Base-by-base conservation (phyloP, 2,329 filamentous ascomycete species). In the Fusarium illudens region DNA sequence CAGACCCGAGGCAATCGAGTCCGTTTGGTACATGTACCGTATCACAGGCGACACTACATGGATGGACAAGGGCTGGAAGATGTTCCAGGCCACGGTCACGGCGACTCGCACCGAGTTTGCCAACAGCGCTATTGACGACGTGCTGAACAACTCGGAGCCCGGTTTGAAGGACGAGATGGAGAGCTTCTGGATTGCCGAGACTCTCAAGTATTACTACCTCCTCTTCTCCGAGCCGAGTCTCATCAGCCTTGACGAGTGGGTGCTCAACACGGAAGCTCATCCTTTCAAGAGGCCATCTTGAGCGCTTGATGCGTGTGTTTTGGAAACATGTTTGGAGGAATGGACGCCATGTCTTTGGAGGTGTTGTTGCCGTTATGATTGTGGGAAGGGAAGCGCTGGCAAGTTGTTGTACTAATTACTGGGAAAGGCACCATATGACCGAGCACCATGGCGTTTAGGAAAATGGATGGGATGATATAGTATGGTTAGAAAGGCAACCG, bases 151-250 rank as follows among this genome's bases (percentile, higher is more conserved):
- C 2, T 76, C 83, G 12, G 52, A 70, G 17, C 78, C 83, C 1
- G 73, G 72, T 10, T 80, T 84, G 57, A 76, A 78, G 36, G 87
- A 94, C 76, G 83, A 84, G 70, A 94, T 95, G 92, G 91, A 97
- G 81, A 94, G 91, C 74, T 97, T 96, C 79, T 97, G 94, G 92
- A 83, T 93, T 64, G 92, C 92, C 4, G 94, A 97, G 84, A 97
- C 93, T 37, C 82, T 97, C 71, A 97, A 97, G 83, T 97, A 97
- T 76, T 97, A 96, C 70, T 97, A 93, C 77, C 78, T 97, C 59
- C 84, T 97, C 51, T 97, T 92, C 76, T 88, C 88, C 20, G 79
- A 89, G 58, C 89, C 91, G 0, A 82, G 84, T 52, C 79, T 90
- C n/a, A 80, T 91, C 37, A 90, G 85, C 73, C 79, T 92, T 58